phyloP scores from a whole-genome alignment of 441 rosid species.

The Populus tomentosa region DNA sequence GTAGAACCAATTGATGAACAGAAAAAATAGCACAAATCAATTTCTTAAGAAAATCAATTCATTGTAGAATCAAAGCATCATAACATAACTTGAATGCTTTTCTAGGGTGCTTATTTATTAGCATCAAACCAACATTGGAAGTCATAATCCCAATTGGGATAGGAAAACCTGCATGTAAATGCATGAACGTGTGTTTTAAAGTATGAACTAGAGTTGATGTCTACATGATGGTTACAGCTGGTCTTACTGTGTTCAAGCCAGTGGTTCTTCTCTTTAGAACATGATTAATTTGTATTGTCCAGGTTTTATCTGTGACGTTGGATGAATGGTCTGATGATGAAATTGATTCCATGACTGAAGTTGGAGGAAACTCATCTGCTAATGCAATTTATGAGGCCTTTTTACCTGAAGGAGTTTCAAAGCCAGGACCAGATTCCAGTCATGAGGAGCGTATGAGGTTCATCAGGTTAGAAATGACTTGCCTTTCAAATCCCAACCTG shows the following conservation, averaged over 20 bases:
- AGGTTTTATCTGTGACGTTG: conserved; percentile 92
- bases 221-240: background rate
- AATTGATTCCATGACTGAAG: conserved; percentile 81
- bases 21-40: background rate
- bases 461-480: conserved; percentile 50
- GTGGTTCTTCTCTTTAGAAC: background rate
- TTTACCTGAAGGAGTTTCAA: conserved; percentile 67
- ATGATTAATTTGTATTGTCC: conserved; percentile 5
- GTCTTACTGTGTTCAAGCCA: background rate
- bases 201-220: background rate
- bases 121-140: background rate
- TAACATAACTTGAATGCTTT: background rate
- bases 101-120: background rate
- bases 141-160: background rate
- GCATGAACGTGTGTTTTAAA: background rate
- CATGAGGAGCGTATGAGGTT: conserved; percentile 70
- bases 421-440: conserved; percentile 76
- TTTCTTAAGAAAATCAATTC: background rate
- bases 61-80: background rate
- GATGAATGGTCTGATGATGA: conserved; percentile 97
- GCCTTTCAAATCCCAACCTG: background rate
- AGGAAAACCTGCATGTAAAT: background rate
- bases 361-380: conserved; percentile 89
- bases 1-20: background rate
- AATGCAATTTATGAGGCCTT: conserved; percentile 89